Evolutionary conservation across 768 basidiomycete species (phyloP).

Genomic region (Amanita jacksonii): DNA sequence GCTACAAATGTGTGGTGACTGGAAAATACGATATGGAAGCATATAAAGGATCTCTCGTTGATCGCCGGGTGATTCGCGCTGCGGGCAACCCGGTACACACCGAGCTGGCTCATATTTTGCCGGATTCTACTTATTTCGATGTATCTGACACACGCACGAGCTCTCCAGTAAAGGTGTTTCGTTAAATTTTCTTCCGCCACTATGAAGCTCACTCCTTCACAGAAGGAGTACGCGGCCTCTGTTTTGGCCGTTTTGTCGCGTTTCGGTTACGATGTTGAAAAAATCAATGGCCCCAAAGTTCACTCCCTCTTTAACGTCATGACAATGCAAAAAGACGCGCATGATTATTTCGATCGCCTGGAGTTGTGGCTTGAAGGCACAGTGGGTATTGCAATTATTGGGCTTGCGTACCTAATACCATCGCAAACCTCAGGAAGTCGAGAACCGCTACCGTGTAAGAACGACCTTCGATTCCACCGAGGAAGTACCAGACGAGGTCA

Average conservation of each 20-base stretch:
- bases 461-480: not conserved
- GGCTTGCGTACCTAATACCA: not conserved
- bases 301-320: conserved; percentile 10
- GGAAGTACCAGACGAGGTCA: not conserved
- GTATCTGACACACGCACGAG: not conserved
- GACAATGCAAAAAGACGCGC: not conserved
- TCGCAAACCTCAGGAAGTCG: not conserved
- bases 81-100: conserved; percentile 4
- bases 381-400: not conserved
- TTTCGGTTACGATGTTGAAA: conserved; percentile 11
- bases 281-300: conserved; percentile 6
- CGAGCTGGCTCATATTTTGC: conserved; percentile 10
- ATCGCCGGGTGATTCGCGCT: not conserved
- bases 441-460: not conserved
- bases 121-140: conserved; percentile 8
- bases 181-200: not conserved
- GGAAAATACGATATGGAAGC: conserved; percentile 8
- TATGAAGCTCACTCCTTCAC: not conserved
- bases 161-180: not conserved
- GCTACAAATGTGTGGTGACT: conserved; percentile 8
- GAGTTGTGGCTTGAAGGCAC: not conserved
- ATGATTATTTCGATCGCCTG: not conserved
- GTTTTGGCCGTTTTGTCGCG: conserved; percentile 8
- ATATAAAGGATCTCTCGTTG: not conserved
- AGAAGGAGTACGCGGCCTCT: conserved; percentile 9